phyloP scores from a whole-genome alignment of 371 early-diverging fungal genomes.

The Conidiobolus incongruus region DNA sequence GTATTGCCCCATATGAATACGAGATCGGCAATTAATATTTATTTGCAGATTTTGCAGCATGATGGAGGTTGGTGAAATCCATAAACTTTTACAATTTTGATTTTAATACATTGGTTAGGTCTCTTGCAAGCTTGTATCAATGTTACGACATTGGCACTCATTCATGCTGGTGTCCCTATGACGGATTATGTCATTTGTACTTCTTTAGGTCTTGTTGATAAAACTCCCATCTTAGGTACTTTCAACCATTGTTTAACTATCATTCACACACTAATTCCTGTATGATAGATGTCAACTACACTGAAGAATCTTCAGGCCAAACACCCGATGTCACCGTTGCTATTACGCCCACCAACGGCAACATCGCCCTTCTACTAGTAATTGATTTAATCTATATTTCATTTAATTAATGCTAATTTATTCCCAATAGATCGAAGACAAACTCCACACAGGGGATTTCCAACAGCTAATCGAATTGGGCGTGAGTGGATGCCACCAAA shows the following conservation, averaged over 20 bases:
- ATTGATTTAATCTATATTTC: not conserved
- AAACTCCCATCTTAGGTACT: constrained; percentile 51
- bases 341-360: constrained; percentile 54
- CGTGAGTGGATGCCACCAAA: constrained; percentile 57
- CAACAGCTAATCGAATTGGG: constrained; percentile 56
- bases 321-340: constrained; percentile 80
- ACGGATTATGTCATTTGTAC: constrained; percentile 83
- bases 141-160: constrained; percentile 79
- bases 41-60: constrained; percentile 71
- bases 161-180: constrained; percentile 97
- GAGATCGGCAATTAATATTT: constrained; percentile 78
- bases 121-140: constrained; percentile 69
- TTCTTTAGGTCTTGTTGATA: constrained; percentile 74
- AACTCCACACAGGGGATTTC: constrained; percentile 64
- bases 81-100: constrained; percentile 4
- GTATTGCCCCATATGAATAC: constrained; percentile 49
- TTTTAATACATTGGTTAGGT: constrained; percentile 7
- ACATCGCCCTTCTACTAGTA: constrained; percentile 50
- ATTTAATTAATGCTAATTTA: not conserved
- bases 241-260: not conserved
- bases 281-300: constrained; percentile 50
- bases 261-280: not conserved
- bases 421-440: constrained; percentile 62
- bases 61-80: too few species aligned
- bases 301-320: constrained; percentile 62